These are phyloP conservation scores for Colletotrichum sp. DNA, from an alignment of 2,329 filamentous ascomycete species.

Conservation along the genomic window DNA sequence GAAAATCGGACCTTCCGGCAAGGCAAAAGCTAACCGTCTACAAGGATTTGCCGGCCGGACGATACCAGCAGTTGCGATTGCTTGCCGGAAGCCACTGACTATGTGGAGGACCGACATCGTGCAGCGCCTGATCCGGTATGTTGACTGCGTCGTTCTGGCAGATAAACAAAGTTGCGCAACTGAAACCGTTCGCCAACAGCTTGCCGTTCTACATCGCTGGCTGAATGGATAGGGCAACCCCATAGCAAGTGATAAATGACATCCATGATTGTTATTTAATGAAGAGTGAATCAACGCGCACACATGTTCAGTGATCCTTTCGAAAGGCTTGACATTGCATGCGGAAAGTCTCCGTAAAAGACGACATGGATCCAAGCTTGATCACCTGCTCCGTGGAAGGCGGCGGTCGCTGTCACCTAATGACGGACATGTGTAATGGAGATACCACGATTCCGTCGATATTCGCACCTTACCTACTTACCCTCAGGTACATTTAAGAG, in stretches of 20 bases:
- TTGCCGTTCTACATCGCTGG: neutral
- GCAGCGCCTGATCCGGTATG: neutral
- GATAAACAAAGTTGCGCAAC: neutral
- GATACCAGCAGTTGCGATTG: neutral
- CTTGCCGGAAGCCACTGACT: neutral
- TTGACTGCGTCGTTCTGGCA: neutral
- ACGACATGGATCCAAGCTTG: neutral
- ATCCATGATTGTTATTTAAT: neutral
- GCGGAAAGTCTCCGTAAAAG: neutral
- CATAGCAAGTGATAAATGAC: neutral
- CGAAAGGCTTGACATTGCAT: neutral
- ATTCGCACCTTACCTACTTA: neutral
- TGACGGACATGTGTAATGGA: neutral
- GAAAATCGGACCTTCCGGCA: slow-evolving; percentile 24
- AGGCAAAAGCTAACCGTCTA: slow-evolving; percentile 33
- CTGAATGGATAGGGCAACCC: neutral
- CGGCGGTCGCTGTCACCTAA: neutral
- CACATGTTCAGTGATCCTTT: neutral
- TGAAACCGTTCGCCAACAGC: neutral
- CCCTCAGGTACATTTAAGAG: neutral
- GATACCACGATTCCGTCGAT: neutral
- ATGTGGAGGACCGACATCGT: neutral
- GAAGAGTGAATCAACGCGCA: neutral
- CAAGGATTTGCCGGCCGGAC: slow-evolving; percentile 21
- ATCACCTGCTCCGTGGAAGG: neutral